Evolutionary conservation across 306 rosid species (phyloP).

Genomic region (Cicer arietinum): DNA sequence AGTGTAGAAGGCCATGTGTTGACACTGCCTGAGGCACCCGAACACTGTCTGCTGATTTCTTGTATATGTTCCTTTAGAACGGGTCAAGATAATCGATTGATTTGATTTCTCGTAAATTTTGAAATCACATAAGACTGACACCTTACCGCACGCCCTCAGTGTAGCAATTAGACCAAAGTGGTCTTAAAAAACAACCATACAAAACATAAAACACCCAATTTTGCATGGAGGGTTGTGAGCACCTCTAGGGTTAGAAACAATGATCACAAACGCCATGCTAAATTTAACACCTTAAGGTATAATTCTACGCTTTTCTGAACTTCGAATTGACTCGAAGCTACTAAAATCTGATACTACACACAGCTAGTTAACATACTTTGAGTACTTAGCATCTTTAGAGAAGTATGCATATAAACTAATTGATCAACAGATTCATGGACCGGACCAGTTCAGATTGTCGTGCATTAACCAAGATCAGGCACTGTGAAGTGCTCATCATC

Average conservation of each 20-base stretch:
- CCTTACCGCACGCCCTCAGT: background rate
- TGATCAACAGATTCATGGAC: conserved; percentile 18
- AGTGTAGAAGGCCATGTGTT: no score
- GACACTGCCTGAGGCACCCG: no score
- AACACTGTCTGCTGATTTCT: no score
- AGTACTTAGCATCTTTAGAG: conserved; percentile 12
- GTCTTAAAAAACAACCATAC: conserved; percentile 16
- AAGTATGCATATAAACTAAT: conserved; percentile 43
- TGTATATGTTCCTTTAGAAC: no score
- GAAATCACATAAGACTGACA: background rate
- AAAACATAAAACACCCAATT: conserved; percentile 21
- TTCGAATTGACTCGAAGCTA: conserved; percentile 31
- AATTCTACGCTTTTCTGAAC: conserved; percentile 38
- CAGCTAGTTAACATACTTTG: conserved; percentile 37
- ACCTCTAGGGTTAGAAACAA: conserved; percentile 24
- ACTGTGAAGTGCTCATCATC: conserved; percentile 87
- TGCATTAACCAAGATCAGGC: conserved; percentile 84
- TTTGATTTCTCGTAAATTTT: background rate
- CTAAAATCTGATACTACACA: conserved; percentile 39
- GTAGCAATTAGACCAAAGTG: conserved; percentile 17
- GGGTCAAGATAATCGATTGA: background rate
- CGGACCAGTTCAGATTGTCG: background rate
- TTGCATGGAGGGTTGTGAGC: conserved; percentile 4
- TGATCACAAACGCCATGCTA: conserved; percentile 22
- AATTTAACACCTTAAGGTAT: conserved; percentile 21